A percentile compares a stretch with the other conserved stretches of the same genome.
Evolutionary conservation across 2,329 filamentous ascomycete genomes (phyloP).

Genomic region (Fusarium compactum): DNA sequence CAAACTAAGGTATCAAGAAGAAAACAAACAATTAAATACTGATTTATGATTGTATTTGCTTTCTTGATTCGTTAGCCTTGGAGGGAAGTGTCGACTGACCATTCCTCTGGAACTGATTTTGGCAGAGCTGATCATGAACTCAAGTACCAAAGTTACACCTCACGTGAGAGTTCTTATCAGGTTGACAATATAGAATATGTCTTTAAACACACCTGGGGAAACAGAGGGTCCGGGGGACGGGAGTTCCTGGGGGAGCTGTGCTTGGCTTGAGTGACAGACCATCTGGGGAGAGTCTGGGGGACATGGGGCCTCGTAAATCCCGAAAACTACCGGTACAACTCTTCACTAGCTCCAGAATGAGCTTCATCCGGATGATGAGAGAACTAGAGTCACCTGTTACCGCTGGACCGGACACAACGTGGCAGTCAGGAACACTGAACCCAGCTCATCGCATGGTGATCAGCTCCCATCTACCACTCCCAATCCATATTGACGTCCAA

Average conservation of each 20-base stretch:
- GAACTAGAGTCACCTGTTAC: background rate
- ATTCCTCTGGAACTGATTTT: background rate
- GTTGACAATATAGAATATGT: background rate
- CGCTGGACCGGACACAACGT: conserved; percentile 16
- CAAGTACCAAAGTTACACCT: background rate
- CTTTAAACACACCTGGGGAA: background rate
- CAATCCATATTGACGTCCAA: conserved; percentile 17
- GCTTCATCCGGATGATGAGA: conserved; percentile 6
- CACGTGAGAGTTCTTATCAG: background rate
- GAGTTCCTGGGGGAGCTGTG: background rate
- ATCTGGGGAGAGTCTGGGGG: conserved; percentile 33
- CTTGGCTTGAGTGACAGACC: background rate
- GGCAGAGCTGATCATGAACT: background rate
- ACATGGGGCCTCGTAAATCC: conserved; percentile 4
- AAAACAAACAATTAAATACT: background rate
- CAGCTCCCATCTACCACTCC: conserved; percentile 15
- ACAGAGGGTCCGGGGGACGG: background rate
- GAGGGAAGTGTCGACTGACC: background rate
- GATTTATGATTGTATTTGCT: background rate
- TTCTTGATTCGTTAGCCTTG: background rate
- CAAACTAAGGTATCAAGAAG: background rate
- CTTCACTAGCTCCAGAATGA: background rate
- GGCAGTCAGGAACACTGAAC: conserved; percentile 5
- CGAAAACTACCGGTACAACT: conserved; percentile 25
- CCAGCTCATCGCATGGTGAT: conserved; percentile 5